These are phyloP conservation scores for Aspergillus carlsbadensis DNA, from an alignment of 495 filamentous ascomycete genomes.

Conservation along the genomic window DNA sequence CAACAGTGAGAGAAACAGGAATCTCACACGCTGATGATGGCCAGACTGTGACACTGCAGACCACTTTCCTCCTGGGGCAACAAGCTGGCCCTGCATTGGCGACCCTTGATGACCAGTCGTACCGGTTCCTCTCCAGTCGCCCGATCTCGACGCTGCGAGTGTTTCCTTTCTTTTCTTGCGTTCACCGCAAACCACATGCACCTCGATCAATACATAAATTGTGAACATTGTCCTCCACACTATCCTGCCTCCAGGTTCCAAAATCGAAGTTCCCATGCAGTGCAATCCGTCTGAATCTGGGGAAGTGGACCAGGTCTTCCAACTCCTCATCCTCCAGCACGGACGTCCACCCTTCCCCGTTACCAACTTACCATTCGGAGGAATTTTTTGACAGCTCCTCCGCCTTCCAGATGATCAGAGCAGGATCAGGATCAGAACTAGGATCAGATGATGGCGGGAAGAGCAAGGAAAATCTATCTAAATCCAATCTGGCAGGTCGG, in stretches of 20 bases:
- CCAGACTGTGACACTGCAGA: constrained; percentile 20
- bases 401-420: constrained; percentile 5
- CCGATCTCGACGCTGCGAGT: constrained; percentile 1
- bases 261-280: background rate
- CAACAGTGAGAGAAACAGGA: background rate
- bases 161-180: background rate
- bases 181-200: background rate
- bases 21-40: background rate
- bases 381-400: background rate
- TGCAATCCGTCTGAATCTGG: constrained; percentile 32
- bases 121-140: background rate
- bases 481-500: constrained; percentile 2
- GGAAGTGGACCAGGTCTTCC: constrained; percentile 45
- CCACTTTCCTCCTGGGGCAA: constrained; percentile 13
- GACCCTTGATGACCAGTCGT: constrained; percentile 12
- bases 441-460: constrained; percentile 5
- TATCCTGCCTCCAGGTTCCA: background rate
- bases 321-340: constrained; percentile 28
- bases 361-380: background rate
- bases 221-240: background rate
- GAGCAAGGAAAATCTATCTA: background rate
- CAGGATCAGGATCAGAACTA: background rate
- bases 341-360: constrained; percentile 25
- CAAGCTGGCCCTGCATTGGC: constrained; percentile 8
- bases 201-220: background rate